Conservation (phyloP, 495 filamentous ascomycete species). For the Lepraria neglecta region DNA sequence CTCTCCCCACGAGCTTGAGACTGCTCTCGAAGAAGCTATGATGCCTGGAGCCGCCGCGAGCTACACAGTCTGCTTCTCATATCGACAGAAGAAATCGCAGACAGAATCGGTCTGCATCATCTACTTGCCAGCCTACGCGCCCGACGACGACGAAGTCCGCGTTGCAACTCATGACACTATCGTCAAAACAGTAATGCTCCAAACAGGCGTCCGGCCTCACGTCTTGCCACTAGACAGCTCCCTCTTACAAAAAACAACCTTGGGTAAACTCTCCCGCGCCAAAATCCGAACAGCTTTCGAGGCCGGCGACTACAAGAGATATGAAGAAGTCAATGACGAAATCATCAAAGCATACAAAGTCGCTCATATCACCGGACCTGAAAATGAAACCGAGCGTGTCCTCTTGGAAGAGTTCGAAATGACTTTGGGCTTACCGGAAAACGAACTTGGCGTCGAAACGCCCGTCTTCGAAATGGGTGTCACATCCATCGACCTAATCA, state of each 20-base stretch:
- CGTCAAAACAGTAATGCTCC: neutral
- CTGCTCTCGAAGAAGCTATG: conserved; percentile 36
- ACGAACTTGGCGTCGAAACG: conserved; percentile 31
- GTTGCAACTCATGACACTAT: conserved; percentile 12
- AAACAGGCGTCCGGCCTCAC: conserved; percentile 14
- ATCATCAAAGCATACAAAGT: conserved; percentile 21
- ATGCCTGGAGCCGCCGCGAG: conserved; percentile 31
- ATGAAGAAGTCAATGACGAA: conserved; percentile 26
- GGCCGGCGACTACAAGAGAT: conserved; percentile 27
- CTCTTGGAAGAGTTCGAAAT: conserved; percentile 26
- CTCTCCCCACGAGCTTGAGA: conserved; percentile 38
- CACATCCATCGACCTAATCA: conserved; percentile 43
- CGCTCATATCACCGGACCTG: neutral
- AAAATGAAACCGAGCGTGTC: conserved; percentile 9
- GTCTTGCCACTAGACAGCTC: conserved; percentile 25
- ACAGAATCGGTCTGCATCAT: conserved; percentile 38
- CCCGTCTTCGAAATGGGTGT: conserved; percentile 41
- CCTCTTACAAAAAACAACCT: conserved; percentile 33
- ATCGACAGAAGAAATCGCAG: conserved; percentile 25
- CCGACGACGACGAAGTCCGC: conserved; percentile 8
- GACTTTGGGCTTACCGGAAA: conserved; percentile 22
- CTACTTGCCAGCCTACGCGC: conserved; percentile 31
- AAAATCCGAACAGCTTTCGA: conserved; percentile 37
- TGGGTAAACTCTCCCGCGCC: conserved; percentile 46
- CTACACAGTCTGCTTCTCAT: conserved; percentile 32